Conservation (phyloP, 805 yeast genomes). For the Hanseniaspora hatyaiensis region DNA sequence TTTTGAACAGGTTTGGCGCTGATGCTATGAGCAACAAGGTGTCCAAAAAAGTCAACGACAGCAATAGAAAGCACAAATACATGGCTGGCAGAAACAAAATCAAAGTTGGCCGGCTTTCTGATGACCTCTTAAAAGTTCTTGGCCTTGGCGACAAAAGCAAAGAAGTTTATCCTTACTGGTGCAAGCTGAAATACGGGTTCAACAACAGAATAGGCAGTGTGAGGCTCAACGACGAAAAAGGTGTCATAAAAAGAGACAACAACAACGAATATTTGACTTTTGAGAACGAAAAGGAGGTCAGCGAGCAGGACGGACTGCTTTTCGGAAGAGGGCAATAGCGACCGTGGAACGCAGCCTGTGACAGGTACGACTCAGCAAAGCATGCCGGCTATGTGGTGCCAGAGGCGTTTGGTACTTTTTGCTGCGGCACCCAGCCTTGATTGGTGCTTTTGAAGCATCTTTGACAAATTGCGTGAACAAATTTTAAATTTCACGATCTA, state of each 20-base stretch:
- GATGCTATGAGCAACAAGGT: background rate
- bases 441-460: no score
- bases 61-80: background rate
- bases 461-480: no score
- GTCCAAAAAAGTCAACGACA: background rate
- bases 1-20: background rate
- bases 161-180: conserved; percentile 11
- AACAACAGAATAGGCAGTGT: conserved; percentile 4
- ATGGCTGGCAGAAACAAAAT: background rate
- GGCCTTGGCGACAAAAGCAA: background rate
- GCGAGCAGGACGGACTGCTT: background rate
- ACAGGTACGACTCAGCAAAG: no score
- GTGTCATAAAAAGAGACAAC: background rate
- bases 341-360: no score
- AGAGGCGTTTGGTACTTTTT: no score
- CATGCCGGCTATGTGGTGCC: no score
- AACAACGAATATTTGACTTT: background rate
- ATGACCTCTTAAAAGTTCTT: background rate
- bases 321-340: no score
- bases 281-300: background rate
- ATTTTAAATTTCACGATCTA: no score
- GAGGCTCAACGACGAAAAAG: conserved; percentile 4
- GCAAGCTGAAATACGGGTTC: conserved; percentile 9
- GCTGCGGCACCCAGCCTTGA: no score
- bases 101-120: background rate